Conservation (phyloP, 1,284 basidiomycete genomes). For the Bjerkandera adusta region DNA sequence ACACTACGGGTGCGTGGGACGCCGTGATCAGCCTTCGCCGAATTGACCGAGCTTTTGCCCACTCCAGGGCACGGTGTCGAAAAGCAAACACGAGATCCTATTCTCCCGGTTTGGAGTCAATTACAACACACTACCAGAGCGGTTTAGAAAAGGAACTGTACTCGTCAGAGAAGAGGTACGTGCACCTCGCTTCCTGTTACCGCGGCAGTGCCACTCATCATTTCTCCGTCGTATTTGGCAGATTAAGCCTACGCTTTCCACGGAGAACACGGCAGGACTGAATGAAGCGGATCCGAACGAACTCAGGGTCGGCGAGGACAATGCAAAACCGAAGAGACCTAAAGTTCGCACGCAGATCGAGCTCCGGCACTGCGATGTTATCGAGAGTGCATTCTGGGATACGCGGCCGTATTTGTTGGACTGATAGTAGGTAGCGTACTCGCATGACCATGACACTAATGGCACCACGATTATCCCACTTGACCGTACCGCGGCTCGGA, state of each 20-base stretch:
- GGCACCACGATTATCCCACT: too few species aligned
- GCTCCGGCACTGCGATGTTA: conserved; percentile 80
- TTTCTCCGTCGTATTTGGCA: background rate
- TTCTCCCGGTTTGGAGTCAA: conserved; percentile 84
- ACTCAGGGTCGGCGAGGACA: background rate
- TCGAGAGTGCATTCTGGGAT: conserved; percentile 80
- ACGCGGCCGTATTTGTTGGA: conserved; percentile 41
- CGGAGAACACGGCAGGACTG: background rate
- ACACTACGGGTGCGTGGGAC: conserved; percentile 56
- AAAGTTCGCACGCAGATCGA: conserved; percentile 43
- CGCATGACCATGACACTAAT: too few species aligned
- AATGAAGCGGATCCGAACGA: background rate
- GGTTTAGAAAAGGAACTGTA: conserved; percentile 87
- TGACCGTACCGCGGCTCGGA: too few species aligned
- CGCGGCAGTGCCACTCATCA: background rate
- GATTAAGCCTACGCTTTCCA: background rate
- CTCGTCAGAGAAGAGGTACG: conserved; percentile 63
- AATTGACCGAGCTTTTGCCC: too few species aligned
- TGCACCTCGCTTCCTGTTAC: background rate
- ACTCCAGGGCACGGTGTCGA: conserved; percentile 79
- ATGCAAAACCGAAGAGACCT: conserved; percentile 25
- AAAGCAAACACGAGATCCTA: conserved; percentile 90
- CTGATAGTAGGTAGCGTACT: too few species aligned
- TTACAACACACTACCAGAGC: conserved; percentile 76
- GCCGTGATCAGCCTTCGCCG: too few species aligned